Conservation (phyloP, 2,329 filamentous ascomycete species). For the Diplodia sapinea region DNA sequence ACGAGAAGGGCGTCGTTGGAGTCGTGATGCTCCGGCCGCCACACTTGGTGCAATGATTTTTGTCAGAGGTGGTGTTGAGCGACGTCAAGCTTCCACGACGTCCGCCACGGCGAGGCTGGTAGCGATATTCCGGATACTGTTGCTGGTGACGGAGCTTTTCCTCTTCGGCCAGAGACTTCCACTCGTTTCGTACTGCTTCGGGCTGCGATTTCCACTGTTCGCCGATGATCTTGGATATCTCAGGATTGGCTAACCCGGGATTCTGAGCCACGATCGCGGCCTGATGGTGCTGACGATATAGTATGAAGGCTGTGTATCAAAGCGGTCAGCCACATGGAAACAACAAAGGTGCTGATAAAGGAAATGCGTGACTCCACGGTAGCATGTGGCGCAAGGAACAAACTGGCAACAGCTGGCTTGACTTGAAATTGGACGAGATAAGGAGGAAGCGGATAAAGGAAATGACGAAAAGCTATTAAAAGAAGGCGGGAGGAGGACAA, state of each 20-base stretch:
- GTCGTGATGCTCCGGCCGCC: slow-evolving; percentile 70
- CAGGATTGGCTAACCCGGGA: slow-evolving; percentile 90
- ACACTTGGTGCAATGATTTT: slow-evolving; percentile 70
- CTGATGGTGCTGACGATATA: slow-evolving; percentile 94
- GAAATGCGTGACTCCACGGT: neutral
- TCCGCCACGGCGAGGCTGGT: slow-evolving; percentile 73
- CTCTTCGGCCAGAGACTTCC: slow-evolving; percentile 89
- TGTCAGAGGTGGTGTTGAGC: slow-evolving; percentile 48
- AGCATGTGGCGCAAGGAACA: neutral
- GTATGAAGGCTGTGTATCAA: slow-evolving; percentile 79
- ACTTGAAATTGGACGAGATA: neutral
- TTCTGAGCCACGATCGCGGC: slow-evolving; percentile 78
- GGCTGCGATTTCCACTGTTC: slow-evolving; percentile 85
- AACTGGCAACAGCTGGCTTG: neutral
- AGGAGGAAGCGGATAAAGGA: slow-evolving; percentile 22
- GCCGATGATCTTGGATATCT: slow-evolving; percentile 97
- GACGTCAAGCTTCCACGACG: slow-evolving; percentile 48
- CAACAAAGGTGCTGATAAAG: slow-evolving; percentile 32
- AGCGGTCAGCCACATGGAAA: slow-evolving; percentile 14
- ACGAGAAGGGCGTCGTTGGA: slow-evolving; percentile 61
- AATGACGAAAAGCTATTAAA: slow-evolving; percentile 31
- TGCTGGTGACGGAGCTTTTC: slow-evolving; percentile 89
- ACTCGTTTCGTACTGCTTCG: slow-evolving; percentile 76
- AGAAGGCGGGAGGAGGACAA: slow-evolving; percentile 34
- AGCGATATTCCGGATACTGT: slow-evolving; percentile 92